Evolutionary conservation across 106 monocot genomes (phyloP).

Genomic region (Acorus calamus): DNA sequence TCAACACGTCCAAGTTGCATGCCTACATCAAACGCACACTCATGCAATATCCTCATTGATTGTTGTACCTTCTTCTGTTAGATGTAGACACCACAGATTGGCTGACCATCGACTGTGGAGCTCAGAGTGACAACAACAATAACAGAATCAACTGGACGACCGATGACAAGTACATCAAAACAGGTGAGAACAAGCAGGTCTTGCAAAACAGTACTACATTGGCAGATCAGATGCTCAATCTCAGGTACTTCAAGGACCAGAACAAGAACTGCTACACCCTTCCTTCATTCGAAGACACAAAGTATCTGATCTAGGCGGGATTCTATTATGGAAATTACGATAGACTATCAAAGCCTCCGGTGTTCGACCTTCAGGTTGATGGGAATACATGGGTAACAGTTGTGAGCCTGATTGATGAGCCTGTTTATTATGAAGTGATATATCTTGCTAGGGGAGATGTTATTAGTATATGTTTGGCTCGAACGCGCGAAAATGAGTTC

Average conservation of each 20-base stretch:
- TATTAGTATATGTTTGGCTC: not conserved
- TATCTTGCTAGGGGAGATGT: not conserved
- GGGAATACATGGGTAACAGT: not conserved
- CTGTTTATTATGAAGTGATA: constrained; percentile 1
- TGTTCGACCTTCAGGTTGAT: constrained; percentile 1
- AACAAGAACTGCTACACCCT: not conserved
- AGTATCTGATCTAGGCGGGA: not conserved
- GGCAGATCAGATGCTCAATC: not conserved
- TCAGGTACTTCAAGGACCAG: not conserved
- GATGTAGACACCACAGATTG: not conserved
- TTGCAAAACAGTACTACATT: not conserved
- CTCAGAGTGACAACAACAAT: not conserved
- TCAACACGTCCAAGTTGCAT: too few relatives aligned
- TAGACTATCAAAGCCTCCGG: not conserved
- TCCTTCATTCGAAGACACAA: not conserved
- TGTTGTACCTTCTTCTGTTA: too few relatives aligned
- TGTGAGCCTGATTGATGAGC: not conserved
- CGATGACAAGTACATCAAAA: not conserved
- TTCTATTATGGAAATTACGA: constrained; percentile 6
- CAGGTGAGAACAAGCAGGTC: not conserved
- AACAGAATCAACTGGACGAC: not conserved
- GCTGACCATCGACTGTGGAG: constrained; percentile 2
- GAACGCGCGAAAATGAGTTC: too few relatives aligned
- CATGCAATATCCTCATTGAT: too few relatives aligned
- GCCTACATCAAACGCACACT: too few relatives aligned